phyloP scores from a whole-genome alignment of 2,329 filamentous ascomycete genomes.

The Penicillium oxalicum region DNA sequence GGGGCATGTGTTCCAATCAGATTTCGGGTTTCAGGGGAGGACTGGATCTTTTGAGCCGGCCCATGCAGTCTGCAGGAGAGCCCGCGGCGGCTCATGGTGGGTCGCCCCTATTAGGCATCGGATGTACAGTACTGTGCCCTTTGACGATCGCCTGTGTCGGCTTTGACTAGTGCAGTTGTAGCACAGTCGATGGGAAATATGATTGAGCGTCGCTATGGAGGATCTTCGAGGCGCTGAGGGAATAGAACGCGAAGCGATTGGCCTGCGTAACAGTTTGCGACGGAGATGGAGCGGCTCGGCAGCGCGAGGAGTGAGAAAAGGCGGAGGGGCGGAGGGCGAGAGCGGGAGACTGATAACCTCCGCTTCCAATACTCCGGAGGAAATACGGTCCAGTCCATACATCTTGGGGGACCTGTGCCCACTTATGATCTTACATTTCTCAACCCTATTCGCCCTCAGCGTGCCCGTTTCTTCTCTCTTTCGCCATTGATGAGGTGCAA shows the following conservation, averaged over 20 bases:
- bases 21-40: constrained; percentile 9
- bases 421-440: neutral
- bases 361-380: too few relatives aligned
- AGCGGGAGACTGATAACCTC: neutral
- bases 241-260: too few relatives aligned
- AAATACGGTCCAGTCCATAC: too few relatives aligned
- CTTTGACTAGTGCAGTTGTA: too few relatives aligned
- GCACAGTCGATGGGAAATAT: too few relatives aligned
- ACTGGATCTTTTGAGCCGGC: neutral
- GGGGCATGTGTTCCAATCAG: neutral
- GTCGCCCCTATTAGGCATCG: constrained; percentile 13
- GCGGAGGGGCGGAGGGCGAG: neutral
- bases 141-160: too few relatives aligned
- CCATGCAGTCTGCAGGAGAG: constrained; percentile 2
- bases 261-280: neutral
- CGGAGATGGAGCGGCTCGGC: neutral
- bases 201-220: too few relatives aligned
- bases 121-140: neutral
- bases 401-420: neutral
- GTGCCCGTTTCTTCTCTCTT: too few relatives aligned
- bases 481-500: too few relatives aligned
- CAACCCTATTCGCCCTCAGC: too few relatives aligned
- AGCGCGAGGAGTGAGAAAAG: neutral
- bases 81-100: constrained; percentile 2
- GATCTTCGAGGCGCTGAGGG: neutral